phyloP scores from a whole-genome alignment of 768 basidiomycete genomes.

The Boletus coccyginus region DNA sequence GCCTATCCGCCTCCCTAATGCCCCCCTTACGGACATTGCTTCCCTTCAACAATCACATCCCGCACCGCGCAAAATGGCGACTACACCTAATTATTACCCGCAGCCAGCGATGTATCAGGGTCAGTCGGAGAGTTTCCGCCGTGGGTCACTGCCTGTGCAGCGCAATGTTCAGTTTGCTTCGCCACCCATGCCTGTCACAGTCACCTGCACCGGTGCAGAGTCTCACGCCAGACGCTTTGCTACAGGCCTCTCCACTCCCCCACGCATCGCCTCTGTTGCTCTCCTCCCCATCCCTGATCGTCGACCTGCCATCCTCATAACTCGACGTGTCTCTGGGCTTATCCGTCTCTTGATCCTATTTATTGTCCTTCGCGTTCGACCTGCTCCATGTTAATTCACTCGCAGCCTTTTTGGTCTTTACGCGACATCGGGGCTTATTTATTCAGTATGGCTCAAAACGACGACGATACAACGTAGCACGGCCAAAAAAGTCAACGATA shows the following conservation, averaged over 20 bases:
- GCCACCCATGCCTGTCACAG: slow-evolving; percentile 29
- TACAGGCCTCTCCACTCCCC: slow-evolving; percentile 23
- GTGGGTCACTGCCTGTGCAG: slow-evolving; percentile 31
- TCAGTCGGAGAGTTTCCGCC: slow-evolving; percentile 30
- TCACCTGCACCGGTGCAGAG: slow-evolving; percentile 25
- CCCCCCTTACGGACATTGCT: slow-evolving; percentile 68
- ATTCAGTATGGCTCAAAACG: slow-evolving; percentile 29
- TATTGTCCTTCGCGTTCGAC: slow-evolving; percentile 26
- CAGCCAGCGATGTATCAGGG: slow-evolving; percentile 28
- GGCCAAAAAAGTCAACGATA: slow-evolving; percentile 19
- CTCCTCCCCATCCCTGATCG: slow-evolving; percentile 19
- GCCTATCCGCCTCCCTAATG: slow-evolving; percentile 68
- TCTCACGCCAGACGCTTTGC: slow-evolving; percentile 25
- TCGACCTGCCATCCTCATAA: slow-evolving; percentile 24
- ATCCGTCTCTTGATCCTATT: slow-evolving; percentile 26
- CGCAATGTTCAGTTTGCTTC: slow-evolving; percentile 30
- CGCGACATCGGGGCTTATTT: slow-evolving; percentile 31
- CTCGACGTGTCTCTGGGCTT: not conserved
- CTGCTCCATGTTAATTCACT: slow-evolving; percentile 1
- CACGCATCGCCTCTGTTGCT: slow-evolving; percentile 29
- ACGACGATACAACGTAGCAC: slow-evolving; percentile 23
- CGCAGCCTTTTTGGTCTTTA: slow-evolving; percentile 13
- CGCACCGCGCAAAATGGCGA: slow-evolving; percentile 32
- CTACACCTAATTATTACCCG: slow-evolving; percentile 33
- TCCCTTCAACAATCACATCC: slow-evolving; percentile 41